Evolutionary conservation across 2,329 filamentous ascomycete species (phyloP), one percentile per base, ranked within the genome.

Genomic region (Zymoseptoria pseudotritici): DNA sequence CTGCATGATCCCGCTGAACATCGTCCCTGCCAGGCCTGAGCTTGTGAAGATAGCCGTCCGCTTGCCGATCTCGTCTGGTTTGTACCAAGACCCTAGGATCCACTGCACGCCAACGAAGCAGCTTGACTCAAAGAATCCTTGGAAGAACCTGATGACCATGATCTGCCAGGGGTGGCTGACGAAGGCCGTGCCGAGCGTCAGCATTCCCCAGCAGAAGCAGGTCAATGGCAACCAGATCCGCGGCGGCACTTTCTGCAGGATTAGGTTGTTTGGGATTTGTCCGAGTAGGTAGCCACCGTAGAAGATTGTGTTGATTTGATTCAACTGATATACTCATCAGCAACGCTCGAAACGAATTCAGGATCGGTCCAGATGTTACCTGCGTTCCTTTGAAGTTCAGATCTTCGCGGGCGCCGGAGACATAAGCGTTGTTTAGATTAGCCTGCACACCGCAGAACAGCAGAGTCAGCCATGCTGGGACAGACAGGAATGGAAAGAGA

Each of bases 1-100:
- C 68, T 86, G 83, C 58, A 87, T 80, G 69, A 86, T 84, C 1
- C 84, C 84, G 11, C 81, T 80, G 56, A 87, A 83, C 79, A 86
- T 82, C 0, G 80, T 84, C 0, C 83, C 84, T 0, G 82, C 83
- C 1, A 85, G 74, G 0, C 83, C 83, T 1, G 80, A 83, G 0
- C 82, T 79, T 1, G 82, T 85, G 69, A 86, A 86, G 56, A 87
- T 80, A 7, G 82, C 83, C 26, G 77, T 82, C 3, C 84, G 77
- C 69, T 86, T 86, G 3, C 82, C 84, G 0, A 86, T 79, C 59
- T 66, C 64, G 8, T 66, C 61, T 11, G 65, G 66, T 36, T 67
- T 67, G 31, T 67, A 67, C 65, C 67, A 69, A 3, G 57, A 61
- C 6, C 64, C 68, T 4, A 69, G 54, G 50, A 69, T 65, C 65